Base-by-base conservation (phyloP, 345 rosid species). In the Euclidium syriacum region DNA sequence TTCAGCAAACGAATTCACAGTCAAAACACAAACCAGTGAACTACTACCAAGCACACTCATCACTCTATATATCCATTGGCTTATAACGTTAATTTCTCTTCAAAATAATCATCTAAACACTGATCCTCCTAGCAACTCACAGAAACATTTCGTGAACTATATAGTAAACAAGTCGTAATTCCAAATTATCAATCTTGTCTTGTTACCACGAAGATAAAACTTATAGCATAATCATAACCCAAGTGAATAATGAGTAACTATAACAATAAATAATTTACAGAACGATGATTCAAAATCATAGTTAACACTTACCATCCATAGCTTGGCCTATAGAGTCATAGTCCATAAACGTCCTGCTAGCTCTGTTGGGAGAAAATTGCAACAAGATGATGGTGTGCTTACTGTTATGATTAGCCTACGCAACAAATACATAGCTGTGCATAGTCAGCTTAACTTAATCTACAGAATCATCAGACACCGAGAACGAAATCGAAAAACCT, bases 321-420 rank as follows among this genome's bases (percentile, higher is more conserved):
- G 99, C 97, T 80, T 85, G 96, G 73, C 78, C 78, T 15, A 85
- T 74, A 16, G 99, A 94, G 9, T 71, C 97, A 58, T 77, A 94
- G 78, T 94, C 99, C 99, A 90, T 86, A 65, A 90, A 94, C 8
- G 97, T 94, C 72, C 97, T 86, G 16, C 85, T 83, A 35, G 96
- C 77, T 74, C 88, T 90, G 79, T 43, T 84, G 2, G 68, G 95
- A 51, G 96, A 79, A 46, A 78, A 76, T 69, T 94, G 99, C 90
- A 94, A 76, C 79, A 94, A 79, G 57, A 94, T 71, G 68, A 94
- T 94, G 54, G 99, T 94, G 75, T 94, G 99, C 75, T 77, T 85
- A 41, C 75, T 50, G 75, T 56, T 71, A 1, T 39, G 48, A 71
- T 80, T 90, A 27, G 97, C 96, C 99, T 94, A 41, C 65, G 20